A percentile compares a stretch with the other conserved stretches of the same genome.
Evolutionary conservation across 495 filamentous ascomycete species (phyloP).

Genomic region (Rusavskia elegans): DNA sequence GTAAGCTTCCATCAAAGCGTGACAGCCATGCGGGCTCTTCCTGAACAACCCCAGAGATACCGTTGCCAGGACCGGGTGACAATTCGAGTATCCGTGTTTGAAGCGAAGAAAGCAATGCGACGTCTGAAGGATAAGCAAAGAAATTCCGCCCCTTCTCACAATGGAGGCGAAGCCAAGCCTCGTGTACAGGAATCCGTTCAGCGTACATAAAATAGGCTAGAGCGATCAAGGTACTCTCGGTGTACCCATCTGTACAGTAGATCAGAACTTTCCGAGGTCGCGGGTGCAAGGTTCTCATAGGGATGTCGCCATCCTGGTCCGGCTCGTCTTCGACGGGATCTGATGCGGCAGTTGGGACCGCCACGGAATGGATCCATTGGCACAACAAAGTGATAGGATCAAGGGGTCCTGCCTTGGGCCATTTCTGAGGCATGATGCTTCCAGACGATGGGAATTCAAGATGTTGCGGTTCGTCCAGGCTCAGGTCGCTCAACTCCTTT

Average conservation of each 20-base stretch:
- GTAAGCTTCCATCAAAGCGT: constrained; percentile 77
- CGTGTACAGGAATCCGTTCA: constrained; percentile 59
- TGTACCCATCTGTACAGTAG: constrained; percentile 92
- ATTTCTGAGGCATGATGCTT: constrained; percentile 68
- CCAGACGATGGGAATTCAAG: constrained; percentile 89
- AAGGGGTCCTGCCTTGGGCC: constrained; percentile 51
- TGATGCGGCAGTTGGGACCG: constrained; percentile 39
- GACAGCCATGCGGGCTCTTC: constrained; percentile 62
- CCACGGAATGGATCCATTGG: constrained; percentile 74
- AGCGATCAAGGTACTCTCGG: constrained; percentile 73
- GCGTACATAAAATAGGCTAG: constrained; percentile 87
- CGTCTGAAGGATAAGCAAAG: constrained; percentile 87
- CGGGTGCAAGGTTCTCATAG: constrained; percentile 23
- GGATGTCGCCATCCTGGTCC: constrained; percentile 44
- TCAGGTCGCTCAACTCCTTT: constrained; percentile 40
- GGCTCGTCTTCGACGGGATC: constrained; percentile 21
- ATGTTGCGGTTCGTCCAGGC: constrained; percentile 38
- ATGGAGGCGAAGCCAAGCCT: constrained; percentile 79
- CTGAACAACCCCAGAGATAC: constrained; percentile 14
- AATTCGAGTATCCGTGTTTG: constrained; percentile 52
- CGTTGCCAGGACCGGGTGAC: constrained; percentile 6
- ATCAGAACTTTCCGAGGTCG: constrained; percentile 56
- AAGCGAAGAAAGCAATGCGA: constrained; percentile 57
- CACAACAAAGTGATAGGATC: constrained; percentile 74
- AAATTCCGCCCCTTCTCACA: constrained; percentile 73